phyloP scores from a whole-genome alignment of 2,329 filamentous ascomycete species.

The Orbilia javanica region DNA sequence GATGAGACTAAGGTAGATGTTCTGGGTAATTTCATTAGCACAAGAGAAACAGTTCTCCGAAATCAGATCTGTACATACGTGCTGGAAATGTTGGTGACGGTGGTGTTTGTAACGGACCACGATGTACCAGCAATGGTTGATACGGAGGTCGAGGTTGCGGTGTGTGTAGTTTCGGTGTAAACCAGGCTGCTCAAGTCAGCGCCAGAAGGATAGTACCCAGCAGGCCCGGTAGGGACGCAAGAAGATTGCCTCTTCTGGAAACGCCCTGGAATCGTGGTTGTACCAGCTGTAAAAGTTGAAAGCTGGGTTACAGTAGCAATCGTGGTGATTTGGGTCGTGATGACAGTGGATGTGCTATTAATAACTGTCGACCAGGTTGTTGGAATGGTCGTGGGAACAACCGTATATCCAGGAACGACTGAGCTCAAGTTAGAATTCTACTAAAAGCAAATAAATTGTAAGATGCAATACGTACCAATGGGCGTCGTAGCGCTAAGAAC shows the following conservation, averaged over 20 bases:
- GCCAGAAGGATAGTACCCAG: constrained; percentile 7
- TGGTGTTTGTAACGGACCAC: background rate
- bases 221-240: constrained; percentile 23
- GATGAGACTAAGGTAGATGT: background rate
- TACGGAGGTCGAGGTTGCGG: background rate
- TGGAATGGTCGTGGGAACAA: background rate
- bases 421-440: background rate
- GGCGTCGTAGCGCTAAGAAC: background rate
- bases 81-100: background rate
- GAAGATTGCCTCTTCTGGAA: constrained; percentile 10
- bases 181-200: background rate
- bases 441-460: background rate
- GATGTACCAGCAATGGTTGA: background rate
- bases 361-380: constrained; percentile 21
- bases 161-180: background rate
- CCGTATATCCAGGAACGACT: background rate
- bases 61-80: constrained; percentile 31
- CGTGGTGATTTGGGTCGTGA: constrained; percentile 11
- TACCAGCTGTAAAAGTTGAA: background rate
- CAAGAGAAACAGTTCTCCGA: too few relatives aligned
- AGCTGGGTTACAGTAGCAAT: constrained; percentile 7
- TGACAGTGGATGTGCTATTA: background rate
- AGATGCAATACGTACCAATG: background rate
- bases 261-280: background rate
- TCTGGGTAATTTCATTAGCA: background rate